Evolutionary conservation across 2,329 filamentous ascomycete species (phyloP), one percentile per base, ranked within the genome.

Genomic region (Aureobasidium namibiae): DNA sequence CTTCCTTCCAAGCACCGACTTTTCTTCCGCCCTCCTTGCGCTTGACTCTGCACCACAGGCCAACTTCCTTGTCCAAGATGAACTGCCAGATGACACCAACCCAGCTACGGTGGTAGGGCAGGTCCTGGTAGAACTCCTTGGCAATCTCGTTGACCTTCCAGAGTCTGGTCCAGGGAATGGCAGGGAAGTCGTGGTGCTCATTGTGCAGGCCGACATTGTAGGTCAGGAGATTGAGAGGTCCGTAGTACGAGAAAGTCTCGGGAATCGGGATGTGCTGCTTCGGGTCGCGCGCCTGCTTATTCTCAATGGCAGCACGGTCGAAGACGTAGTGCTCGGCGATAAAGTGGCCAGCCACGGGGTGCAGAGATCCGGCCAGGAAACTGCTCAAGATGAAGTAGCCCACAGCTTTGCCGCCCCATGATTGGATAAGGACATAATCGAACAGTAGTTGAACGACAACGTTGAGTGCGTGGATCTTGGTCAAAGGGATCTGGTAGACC

Each of bases 191-290:
- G 73, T 99, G 94, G 75, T 99, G 94, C 79, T 99, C 94, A 72
- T 99, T 99, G 79, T 99, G 94, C 69, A 96, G 78, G 56, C 94
- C 94, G 46, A 99, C 94, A 67, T 99, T 99, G 80, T 97, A 99
- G 0, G 92, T 96, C 52, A 99, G 76, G 67, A 91, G 75, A 76
- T 99, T 99, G 64, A 97, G 82, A 0, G 88, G 84, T 0, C 94
- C 94, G 72, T 99, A 99, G 81, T 99, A 99, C 49, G 88, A 92
- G 77, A 90, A 99, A 1, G 94, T 99, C 79, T 99, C 94, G 2
- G 94, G 92, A 16, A 86, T 80, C 42, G 88, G 76, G 41, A 77
- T 74, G 66, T 66, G 60, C 48, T 66, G 68, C 26, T 67, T 68
- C 4, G 71, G 68, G 29, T 70, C 69, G 38, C 62, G 61, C 4